Percentiles rank a stretch among this genome's conserved stretches.
These are phyloP conservation scores for Albugo laibachii DNA, from an alignment of 352 stramenopile species.

Conservation along the genomic window DNA sequence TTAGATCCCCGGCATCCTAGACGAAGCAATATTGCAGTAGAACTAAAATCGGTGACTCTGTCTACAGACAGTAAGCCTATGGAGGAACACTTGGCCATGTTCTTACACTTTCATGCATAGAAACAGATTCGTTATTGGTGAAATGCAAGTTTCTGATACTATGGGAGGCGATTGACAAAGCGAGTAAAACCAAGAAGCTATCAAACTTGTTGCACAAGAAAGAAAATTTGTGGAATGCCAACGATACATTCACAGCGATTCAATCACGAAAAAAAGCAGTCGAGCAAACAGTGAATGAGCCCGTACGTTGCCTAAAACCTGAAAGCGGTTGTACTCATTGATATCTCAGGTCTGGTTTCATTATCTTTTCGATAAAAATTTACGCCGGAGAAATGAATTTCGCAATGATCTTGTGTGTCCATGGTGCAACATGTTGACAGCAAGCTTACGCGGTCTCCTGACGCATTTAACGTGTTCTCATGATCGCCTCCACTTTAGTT, in stretches of 20 bases:
- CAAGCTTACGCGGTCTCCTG: constrained; percentile 45
- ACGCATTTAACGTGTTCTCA: constrained; percentile 60
- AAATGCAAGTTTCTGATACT: constrained; percentile 9
- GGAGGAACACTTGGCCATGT: no score
- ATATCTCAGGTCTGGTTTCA: constrained; percentile 57
- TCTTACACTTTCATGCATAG: no score
- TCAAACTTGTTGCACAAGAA: background rate
- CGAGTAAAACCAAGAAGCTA: constrained; percentile 6
- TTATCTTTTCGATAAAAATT: constrained; percentile 63
- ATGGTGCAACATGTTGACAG: constrained; percentile 69
- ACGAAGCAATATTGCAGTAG: no score
- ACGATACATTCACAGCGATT: background rate
- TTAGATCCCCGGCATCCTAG: no score
- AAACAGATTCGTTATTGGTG: constrained; percentile 2
- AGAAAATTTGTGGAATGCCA: background rate
- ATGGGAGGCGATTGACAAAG: constrained; percentile 6
- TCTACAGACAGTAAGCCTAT: no score
- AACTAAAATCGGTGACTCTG: no score
- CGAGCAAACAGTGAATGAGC: constrained; percentile 1
- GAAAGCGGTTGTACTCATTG: background rate
- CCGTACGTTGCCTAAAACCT: constrained; percentile 3
- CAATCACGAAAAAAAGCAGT: background rate
- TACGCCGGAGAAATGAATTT: constrained; percentile 65
- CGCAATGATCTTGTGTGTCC: constrained; percentile 59
- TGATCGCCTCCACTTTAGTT: constrained; percentile 60